phyloP scores from a whole-genome alignment of 108 stramenopile species.

The Phaeodactylum tricornutum region DNA sequence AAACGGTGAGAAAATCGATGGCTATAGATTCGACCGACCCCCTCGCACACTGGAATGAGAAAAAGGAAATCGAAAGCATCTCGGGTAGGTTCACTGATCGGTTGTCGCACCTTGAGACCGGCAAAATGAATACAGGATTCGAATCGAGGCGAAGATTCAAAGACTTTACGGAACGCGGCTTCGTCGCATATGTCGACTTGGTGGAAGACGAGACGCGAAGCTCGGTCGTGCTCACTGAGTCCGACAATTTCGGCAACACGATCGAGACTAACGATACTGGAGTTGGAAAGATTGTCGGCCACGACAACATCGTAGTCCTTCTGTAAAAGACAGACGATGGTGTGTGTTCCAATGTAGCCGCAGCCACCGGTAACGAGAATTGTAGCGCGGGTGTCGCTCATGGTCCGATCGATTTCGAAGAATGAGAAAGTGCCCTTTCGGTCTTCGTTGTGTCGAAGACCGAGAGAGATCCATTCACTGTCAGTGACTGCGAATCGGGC shows the following conservation, averaged over 20 bases:
- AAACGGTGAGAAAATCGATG: not conserved
- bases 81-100: too few relatives aligned
- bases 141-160: slow-evolving; percentile 65
- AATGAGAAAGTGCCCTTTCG: too few relatives aligned
- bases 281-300: slow-evolving; percentile 78
- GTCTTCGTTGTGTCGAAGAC: too few relatives aligned
- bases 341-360: slow-evolving; percentile 98
- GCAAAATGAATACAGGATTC: slow-evolving; percentile 96
- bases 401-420: too few relatives aligned
- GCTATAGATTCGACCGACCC: not conserved
- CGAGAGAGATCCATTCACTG: too few relatives aligned
- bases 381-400: not conserved
- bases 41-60: not conserved
- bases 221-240: slow-evolving; percentile 28
- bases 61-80: too few relatives aligned
- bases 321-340: slow-evolving; percentile 82
- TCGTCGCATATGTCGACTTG: slow-evolving; percentile 70
- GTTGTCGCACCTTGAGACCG: slow-evolving; percentile 71
- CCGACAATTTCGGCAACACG: slow-evolving; percentile 61
- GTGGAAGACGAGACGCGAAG: slow-evolving; percentile 52
- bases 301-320: slow-evolving; percentile 80
- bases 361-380: slow-evolving; percentile 95
- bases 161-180: slow-evolving; percentile 49
- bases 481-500: too few relatives aligned
- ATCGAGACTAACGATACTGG: slow-evolving; percentile 47